Percentiles rank a stretch among this genome's conserved stretches.
Evolutionary conservation across 2,329 filamentous ascomycete species (phyloP).

Genomic region (Cladorrhinum sp.): DNA sequence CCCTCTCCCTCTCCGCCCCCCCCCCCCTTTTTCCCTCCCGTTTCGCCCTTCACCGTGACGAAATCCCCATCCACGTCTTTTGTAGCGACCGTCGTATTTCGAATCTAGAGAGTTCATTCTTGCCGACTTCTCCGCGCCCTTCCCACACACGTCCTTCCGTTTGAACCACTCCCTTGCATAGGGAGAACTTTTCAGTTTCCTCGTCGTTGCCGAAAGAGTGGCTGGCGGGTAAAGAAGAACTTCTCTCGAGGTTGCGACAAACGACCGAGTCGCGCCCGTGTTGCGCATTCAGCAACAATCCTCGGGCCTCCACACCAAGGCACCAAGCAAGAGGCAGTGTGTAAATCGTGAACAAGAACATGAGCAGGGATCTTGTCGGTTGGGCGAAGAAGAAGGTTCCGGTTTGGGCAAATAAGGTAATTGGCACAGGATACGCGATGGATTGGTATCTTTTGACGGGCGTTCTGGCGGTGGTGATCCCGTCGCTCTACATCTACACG

Average conservation of each 20-base stretch:
- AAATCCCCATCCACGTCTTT: neutral
- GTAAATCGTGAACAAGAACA: neutral
- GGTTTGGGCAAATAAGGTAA: neutral
- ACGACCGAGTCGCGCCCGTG: neutral
- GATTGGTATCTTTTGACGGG: conserved; percentile 25
- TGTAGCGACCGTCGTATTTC: no score
- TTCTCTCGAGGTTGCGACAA: neutral
- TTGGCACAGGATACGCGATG: conserved; percentile 22
- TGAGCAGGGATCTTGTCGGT: neutral
- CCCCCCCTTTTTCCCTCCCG: neutral
- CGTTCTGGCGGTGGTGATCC: conserved; percentile 40
- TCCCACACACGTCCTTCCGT: no score
- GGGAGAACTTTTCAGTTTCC: no score
- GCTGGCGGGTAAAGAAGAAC: no score
- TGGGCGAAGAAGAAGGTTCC: neutral
- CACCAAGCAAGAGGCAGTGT: neutral
- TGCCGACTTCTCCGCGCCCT: no score
- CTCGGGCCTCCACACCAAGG: neutral
- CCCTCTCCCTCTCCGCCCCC: neutral
- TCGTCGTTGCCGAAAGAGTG: no score
- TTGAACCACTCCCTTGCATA: no score
- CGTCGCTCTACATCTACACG: conserved; percentile 53
- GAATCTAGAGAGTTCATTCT: no score
- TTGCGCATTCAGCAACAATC: neutral
- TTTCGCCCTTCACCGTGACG: neutral